Evolutionary conservation across 371 early-diverging fungal genomes (phyloP).

Genomic region (Apophysomyces variabilis): DNA sequence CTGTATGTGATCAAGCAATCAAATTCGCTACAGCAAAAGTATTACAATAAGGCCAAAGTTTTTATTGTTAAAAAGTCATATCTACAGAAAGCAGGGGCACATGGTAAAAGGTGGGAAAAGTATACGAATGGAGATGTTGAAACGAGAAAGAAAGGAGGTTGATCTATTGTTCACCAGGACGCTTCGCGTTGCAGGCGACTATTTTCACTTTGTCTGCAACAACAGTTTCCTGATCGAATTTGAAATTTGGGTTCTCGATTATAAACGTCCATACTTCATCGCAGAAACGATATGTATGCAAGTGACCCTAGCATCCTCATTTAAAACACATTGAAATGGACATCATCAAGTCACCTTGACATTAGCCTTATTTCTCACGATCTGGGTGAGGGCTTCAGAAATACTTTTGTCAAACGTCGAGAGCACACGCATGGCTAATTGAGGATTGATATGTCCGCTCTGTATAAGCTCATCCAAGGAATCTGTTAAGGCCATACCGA

Average conservation of each 20-base stretch:
- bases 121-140: background rate
- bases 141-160: background rate
- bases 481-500: conserved; percentile 93
- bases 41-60: background rate
- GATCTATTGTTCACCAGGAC: conserved; percentile 66
- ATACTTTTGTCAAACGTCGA: conserved; percentile 70
- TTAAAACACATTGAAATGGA: conserved; percentile 13
- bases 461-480: conserved; percentile 94
- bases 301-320: conserved; percentile 65
- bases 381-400: conserved; percentile 47
- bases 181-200: conserved; percentile 84
- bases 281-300: conserved; percentile 90
- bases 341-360: conserved; percentile 37
- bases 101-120: background rate
- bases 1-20: background rate
- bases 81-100: conserved; percentile 9
- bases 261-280: conserved; percentile 98
- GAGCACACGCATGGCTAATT: conserved; percentile 92
- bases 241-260: conserved; percentile 83
- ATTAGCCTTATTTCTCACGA: conserved; percentile 50
- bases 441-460: conserved; percentile 91
- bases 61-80: conserved; percentile 4
- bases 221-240: conserved; percentile 83
- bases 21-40: background rate
- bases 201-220: conserved; percentile 90